Conservation (phyloP, 2,329 filamentous ascomycete species). For the Apiospora koreana region DNA sequence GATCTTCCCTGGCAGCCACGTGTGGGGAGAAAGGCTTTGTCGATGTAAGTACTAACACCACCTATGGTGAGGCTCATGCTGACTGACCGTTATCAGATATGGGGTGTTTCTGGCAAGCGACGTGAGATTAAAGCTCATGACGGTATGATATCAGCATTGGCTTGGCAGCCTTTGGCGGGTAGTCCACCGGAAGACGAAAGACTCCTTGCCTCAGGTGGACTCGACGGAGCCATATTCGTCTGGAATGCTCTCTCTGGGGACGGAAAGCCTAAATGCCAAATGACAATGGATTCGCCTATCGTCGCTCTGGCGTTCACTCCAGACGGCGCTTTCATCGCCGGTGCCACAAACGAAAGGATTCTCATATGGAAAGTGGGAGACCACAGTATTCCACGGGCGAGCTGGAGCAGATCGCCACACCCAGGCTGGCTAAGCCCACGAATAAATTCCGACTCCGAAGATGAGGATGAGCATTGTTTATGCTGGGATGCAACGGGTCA, state of each 20-base stretch:
- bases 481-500: constrained; percentile 64
- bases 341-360: constrained; percentile 58
- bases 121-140: constrained; percentile 61
- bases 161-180: constrained; percentile 59
- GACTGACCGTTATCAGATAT: constrained; percentile 42
- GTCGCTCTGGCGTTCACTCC: constrained; percentile 63
- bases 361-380: constrained; percentile 68
- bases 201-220: constrained; percentile 61
- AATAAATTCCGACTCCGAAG: constrained; percentile 52
- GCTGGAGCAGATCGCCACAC: constrained; percentile 58
- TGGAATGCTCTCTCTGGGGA: constrained; percentile 61
- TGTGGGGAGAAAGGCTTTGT: constrained; percentile 60
- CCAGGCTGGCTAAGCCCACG: constrained; percentile 61
- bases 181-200: constrained; percentile 48
- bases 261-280: constrained; percentile 57
- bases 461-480: constrained; percentile 62
- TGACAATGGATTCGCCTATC: constrained; percentile 61
- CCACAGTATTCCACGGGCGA: constrained; percentile 57
- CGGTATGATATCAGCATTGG: constrained; percentile 57
- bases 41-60: constrained; percentile 48
- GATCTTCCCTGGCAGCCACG: constrained; percentile 56
- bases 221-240: constrained; percentile 63
- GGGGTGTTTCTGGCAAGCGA: constrained; percentile 55
- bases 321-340: constrained; percentile 63
- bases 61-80: neutral